These are phyloP conservation scores for Penicillium cinerascens DNA, from an alignment of 495 filamentous ascomycete species.

Conservation along the genomic window DNA sequence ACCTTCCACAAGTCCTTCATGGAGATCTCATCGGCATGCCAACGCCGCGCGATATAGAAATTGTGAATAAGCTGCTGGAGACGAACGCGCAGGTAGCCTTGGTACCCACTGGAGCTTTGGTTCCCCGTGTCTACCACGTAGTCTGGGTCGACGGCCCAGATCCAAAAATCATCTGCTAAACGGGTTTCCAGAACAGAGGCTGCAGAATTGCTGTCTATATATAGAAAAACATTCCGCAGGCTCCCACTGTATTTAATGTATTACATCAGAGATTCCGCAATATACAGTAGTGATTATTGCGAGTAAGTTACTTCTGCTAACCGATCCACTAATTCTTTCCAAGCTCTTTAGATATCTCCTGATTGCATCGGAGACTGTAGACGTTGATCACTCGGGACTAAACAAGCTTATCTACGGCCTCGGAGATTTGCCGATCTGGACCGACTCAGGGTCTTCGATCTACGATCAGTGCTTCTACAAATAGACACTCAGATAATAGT, in stretches of 20 bases:
- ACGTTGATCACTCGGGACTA: neutral
- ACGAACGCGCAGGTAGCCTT: slow-evolving; percentile 3
- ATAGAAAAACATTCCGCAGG: slow-evolving; percentile 4
- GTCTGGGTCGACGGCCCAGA: slow-evolving; percentile 4
- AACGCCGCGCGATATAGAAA: slow-evolving; percentile 3
- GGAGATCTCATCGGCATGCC: slow-evolving; percentile 1
- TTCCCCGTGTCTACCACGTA: neutral
- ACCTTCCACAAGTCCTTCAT: slow-evolving; percentile 2
- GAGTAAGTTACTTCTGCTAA: too few species aligned
- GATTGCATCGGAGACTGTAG: too few species aligned
- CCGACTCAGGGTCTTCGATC: neutral
- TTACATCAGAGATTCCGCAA: too few species aligned
- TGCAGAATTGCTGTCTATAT: neutral
- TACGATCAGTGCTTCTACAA: neutral
- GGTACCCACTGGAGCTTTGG: neutral
- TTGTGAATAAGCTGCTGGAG: slow-evolving; percentile 5
- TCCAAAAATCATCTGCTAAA: neutral
- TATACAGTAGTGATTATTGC: too few species aligned
- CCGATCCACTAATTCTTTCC: too few species aligned
- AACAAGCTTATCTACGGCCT: neutral
- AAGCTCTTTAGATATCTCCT: neutral
- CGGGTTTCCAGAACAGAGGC: neutral
- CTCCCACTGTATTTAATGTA: neutral
- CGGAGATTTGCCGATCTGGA: neutral
- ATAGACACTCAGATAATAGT: neutral